Percentiles rank a stretch among this genome's conserved stretches.
phyloP scores from a whole-genome alignment of 257 asterid species.

The Leonotis leonurus region DNA sequence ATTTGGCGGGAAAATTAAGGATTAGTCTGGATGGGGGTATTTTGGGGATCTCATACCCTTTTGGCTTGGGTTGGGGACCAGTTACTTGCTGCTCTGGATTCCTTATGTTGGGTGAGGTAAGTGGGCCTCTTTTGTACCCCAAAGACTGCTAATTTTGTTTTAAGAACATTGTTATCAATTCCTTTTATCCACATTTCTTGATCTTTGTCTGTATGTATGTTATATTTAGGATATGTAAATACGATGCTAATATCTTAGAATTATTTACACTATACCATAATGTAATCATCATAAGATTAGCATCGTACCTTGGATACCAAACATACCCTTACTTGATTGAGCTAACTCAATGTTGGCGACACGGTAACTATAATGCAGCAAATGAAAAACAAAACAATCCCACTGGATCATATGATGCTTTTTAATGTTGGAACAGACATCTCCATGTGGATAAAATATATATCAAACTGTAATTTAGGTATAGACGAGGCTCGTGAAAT shows the following conservation, averaged over 20 bases:
- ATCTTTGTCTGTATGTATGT: neutral
- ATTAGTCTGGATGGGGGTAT: constrained; percentile 14
- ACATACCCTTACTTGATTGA: too few species aligned
- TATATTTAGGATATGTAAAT: too few species aligned
- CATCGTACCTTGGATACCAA: too few species aligned
- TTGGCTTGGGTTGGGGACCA: neutral
- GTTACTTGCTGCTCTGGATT: neutral
- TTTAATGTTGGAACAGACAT: neutral
- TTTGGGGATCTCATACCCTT: constrained; percentile 12
- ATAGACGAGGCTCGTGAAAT: too few species aligned
- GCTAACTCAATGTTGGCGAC: neutral
- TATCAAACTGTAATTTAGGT: too few species aligned
- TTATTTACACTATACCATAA: too few species aligned
- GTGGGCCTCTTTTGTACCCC: neutral
- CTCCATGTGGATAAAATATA: neutral
- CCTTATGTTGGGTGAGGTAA: neutral
- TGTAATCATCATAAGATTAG: too few species aligned
- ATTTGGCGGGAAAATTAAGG: constrained; percentile 34
- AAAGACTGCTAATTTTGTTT: too few species aligned
- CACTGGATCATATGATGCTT: neutral
- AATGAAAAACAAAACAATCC: neutral
- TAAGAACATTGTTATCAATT: too few species aligned
- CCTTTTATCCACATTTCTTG: too few species aligned
- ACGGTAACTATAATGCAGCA: neutral
- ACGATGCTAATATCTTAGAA: too few species aligned